Base-by-base conservation (phyloP, 768 basidiomycete genomes). In the Trametes maxima region DNA sequence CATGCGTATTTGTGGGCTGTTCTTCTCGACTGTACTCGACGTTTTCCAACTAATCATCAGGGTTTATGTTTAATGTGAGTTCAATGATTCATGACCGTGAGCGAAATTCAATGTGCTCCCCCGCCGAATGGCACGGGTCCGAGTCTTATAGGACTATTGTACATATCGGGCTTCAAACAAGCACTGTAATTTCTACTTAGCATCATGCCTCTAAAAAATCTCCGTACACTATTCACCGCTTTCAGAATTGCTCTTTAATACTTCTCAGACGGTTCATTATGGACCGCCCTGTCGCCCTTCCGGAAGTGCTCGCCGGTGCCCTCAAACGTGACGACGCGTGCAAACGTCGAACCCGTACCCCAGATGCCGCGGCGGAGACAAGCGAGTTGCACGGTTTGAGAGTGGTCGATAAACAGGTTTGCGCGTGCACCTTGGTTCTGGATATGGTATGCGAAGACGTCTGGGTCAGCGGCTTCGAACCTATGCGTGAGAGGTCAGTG, bases 391-490 rank as follows among this genome's bases (percentile, higher is more conserved):
- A 80, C 77, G 53, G 77, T 74, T 57, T 79, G 79, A 48, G 76
- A 77, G 53, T 79, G 79, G 63, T 80, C 79, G 54, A 79, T 71
- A 66, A 80, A 80, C 54, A 78, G 57, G 60, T 80, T 79, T 24
- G 76, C 73, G 47, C 75, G 74, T 12, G 75, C 74, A 21, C 77
- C 78, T 65, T 76, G 75, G 65, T 77, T 79, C 64, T 80, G 76
- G 53, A 79, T 76, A 69, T 80, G 75, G 67, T 78, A 78, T 16
- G 78, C 70, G 58, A 78, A 81, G 7, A 78, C 78, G 22, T 76
- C 75, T 1, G 77, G 77, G 62, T 79, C 80, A 10, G 80, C 79
- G 6, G 77, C 78, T 63, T 79, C 77, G 62, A 79, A 80, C 74
- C 68, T 72, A 40, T 49, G 14, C 16, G 25, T n/a, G 22, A 16